Percentiles rank a stretch among this genome's conserved stretches.
Evolutionary conservation across 1,284 basidiomycete species (phyloP).

Genomic region (Ustilago shanxiensis): DNA sequence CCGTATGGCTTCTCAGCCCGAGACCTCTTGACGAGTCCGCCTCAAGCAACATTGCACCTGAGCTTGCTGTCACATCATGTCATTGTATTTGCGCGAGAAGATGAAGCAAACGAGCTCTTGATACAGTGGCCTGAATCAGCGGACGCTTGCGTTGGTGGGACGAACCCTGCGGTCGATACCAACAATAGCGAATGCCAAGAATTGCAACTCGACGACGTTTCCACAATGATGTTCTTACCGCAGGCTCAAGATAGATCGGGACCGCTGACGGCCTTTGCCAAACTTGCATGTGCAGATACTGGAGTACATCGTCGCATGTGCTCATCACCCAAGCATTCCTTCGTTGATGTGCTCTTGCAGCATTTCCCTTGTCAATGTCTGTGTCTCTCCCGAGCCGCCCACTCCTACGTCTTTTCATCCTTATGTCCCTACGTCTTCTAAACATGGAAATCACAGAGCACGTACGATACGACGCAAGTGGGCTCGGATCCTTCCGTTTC

Average conservation of each 20-base stretch:
- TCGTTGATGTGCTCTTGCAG: background rate
- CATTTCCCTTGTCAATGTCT: background rate
- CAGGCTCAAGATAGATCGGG: background rate
- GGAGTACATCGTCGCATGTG: background rate
- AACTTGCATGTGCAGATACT: background rate
- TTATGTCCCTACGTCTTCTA: too few relatives aligned
- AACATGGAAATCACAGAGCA: too few relatives aligned
- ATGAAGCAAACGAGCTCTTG: too few relatives aligned
- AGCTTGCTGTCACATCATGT: too few relatives aligned
- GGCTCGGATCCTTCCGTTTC: constrained; percentile 1
- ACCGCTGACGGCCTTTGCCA: background rate
- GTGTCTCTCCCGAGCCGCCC: background rate
- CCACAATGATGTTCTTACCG: background rate
- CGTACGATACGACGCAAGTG: background rate
- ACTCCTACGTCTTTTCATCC: background rate
- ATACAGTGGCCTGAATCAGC: background rate
- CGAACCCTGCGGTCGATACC: background rate
- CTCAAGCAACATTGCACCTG: too few relatives aligned
- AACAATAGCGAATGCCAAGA: background rate
- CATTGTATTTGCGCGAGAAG: too few relatives aligned
- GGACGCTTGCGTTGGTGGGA: background rate
- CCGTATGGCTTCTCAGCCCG: background rate
- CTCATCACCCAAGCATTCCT: background rate
- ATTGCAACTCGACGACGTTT: background rate
- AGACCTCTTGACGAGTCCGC: background rate